A percentile compares a stretch with the other conserved stretches of the same genome.
Evolutionary conservation across 768 basidiomycete genomes (phyloP).

Genomic region (Boletus rex-veris): DNA sequence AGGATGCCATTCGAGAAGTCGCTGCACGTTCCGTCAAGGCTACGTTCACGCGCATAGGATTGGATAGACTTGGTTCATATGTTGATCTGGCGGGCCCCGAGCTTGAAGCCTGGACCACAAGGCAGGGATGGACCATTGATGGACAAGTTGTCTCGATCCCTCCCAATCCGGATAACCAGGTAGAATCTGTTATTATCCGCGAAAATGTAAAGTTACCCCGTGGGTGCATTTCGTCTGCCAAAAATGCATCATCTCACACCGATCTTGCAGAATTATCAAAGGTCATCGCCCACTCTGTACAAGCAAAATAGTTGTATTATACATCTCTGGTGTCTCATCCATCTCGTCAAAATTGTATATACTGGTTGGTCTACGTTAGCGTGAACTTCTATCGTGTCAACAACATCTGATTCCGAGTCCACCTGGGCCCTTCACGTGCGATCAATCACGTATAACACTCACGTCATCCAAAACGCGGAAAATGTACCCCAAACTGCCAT

Average conservation of each 20-base stretch:
- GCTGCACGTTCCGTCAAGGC: conserved; percentile 74
- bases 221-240: conserved; percentile 37
- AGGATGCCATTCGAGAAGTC: conserved; percentile 76
- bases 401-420: neutral
- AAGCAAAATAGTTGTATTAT: conserved; percentile 38
- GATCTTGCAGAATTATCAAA: conserved; percentile 62
- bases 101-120: conserved; percentile 56
- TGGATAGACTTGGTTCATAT: conserved; percentile 66
- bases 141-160: conserved; percentile 64
- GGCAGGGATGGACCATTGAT: conserved; percentile 66
- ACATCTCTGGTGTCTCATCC: conserved; percentile 2
- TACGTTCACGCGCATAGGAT: conserved; percentile 71
- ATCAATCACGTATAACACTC: conserved; percentile 2
- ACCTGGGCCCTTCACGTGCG: neutral
- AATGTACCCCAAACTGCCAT: conserved; percentile 81
- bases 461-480: conserved; percentile 52
- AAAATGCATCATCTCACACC: neutral
- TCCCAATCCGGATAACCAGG: conserved; percentile 84
- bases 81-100: conserved; percentile 64
- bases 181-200: conserved; percentile 80
- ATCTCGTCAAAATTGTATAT: conserved; percentile 4
- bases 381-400: neutral
- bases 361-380: neutral
- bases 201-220: conserved; percentile 80
- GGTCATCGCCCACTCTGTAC: conserved; percentile 68